These are phyloP conservation scores for Pythium dissimile DNA, from an alignment of 352 stramenopile genomes.

Conservation along the genomic window DNA sequence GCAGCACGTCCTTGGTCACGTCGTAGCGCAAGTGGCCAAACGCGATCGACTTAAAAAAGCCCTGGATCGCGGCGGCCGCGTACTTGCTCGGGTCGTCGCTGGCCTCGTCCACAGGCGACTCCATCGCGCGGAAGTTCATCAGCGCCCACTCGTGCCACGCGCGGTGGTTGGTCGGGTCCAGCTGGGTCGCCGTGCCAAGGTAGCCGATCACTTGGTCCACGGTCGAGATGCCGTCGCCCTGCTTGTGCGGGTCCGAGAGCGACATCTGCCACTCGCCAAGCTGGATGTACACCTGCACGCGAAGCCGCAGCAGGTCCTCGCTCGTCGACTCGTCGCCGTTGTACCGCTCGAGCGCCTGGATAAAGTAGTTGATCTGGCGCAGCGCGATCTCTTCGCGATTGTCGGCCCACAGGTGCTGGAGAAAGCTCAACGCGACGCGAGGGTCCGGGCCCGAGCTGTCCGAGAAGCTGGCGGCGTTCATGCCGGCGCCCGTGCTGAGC, in stretches of 20 bases:
- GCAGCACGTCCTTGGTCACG: slow-evolving; percentile 97
- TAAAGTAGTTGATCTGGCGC: slow-evolving; percentile 84
- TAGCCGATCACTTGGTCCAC: slow-evolving; percentile 76
- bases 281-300: slow-evolving; percentile 86
- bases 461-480: slow-evolving; percentile 36
- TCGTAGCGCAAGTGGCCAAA: slow-evolving; percentile 94
- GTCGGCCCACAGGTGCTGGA: slow-evolving; percentile 80
- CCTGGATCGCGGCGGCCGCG: slow-evolving; percentile 93
- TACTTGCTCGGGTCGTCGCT: slow-evolving; percentile 63
- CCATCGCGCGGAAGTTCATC: slow-evolving; percentile 93
- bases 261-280: slow-evolving; percentile 85
- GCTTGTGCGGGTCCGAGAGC: slow-evolving; percentile 63
- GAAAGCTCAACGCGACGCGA: slow-evolving; percentile 76
- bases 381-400: slow-evolving; percentile 79
- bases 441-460: slow-evolving; percentile 72
- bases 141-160: slow-evolving; percentile 99
- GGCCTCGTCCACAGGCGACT: slow-evolving; percentile 56
- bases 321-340: slow-evolving; percentile 43
- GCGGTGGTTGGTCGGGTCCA: slow-evolving; percentile 93
- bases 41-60: slow-evolving; percentile 97
- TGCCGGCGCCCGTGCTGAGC: slow-evolving; percentile 1
- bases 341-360: slow-evolving; percentile 71
- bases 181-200: slow-evolving; percentile 73
- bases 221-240: slow-evolving; percentile 52
- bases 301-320: slow-evolving; percentile 69